Evolutionary conservation across 202 grass and related monocot genomes (phyloP), one percentile per base, ranked within the genome.

Genomic region (Schoenoplectus tabernaemontani): DNA sequence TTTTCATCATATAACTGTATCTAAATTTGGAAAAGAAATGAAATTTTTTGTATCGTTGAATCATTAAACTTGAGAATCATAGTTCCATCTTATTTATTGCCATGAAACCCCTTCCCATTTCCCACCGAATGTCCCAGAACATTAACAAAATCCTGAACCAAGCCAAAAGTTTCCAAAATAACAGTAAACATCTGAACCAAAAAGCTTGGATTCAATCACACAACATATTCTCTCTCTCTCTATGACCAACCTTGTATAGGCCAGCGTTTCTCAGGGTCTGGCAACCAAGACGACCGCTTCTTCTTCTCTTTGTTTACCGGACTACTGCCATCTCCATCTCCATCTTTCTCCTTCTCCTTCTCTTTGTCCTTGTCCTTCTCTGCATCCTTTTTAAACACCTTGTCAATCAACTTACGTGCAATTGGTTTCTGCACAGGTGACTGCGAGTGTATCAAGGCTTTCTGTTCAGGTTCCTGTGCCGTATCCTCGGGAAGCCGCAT

Each of bases 241-340:
- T 92, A 93, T 82, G 72, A 91, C 65, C 88, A 97, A 13, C 93
- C 93, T 84, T 97, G 93, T 70, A 97, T 46, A 4, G 93, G 93
- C 93, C 93, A 97, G 64, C 91, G 87, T 69, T 84, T 87, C 2
- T 90, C 87, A 17, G 91, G 91, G 59, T 97, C 91, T 23, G 91
- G 93, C 79, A 93, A 73, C 93, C 93, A 97, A 23, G 89, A 97
- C 9, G 91, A 93, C 0, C 59, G 79, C 46, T 91, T 93, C 85
- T 86, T 97, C 77, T 78, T 87, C 71, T 86, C 88, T 43, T 76
- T 84, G 8, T 36, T 50, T 17, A 7, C 57, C 2, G 70, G 23
- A 3, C 37, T 48, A 57, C 34, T 16, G 48, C 11, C 62, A 4
- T 39, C 37, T 5, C 50, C 54, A 9, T 42, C 50, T 33, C 26